Conservation (phyloP, 306 rosid genomes). For the Ammopiptanthus mongolicus region DNA sequence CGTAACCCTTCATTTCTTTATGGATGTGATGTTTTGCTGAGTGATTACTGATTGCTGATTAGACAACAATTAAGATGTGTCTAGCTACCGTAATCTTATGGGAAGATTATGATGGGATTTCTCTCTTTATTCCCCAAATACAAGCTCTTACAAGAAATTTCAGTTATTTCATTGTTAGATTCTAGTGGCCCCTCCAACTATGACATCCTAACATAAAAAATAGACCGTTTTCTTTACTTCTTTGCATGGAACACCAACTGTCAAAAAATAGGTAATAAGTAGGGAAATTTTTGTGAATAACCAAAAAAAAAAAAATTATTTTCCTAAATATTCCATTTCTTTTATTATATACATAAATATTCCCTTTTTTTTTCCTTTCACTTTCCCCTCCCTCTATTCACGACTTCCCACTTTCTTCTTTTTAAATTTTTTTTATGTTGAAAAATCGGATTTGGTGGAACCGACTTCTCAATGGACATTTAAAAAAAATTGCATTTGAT, state of each 20-base stretch:
- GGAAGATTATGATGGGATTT: conserved; percentile 9
- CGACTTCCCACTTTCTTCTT: too few species aligned
- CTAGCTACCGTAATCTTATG: conserved; percentile 3
- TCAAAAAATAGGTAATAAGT: background rate
- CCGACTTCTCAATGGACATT: too few species aligned
- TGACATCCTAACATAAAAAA: conserved; percentile 41
- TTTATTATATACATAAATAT: too few species aligned
- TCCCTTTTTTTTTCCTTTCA: too few species aligned
- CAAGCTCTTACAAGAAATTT: conserved; percentile 10
- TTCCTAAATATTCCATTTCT: too few species aligned
- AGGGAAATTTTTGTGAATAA: too few species aligned
- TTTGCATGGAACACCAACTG: background rate
- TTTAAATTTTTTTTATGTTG: too few species aligned
- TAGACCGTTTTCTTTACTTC: background rate
- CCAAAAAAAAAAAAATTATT: too few species aligned
- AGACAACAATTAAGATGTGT: conserved; percentile 12
- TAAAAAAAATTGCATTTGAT: too few species aligned
- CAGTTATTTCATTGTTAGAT: conserved; percentile 18
- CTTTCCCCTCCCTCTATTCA: too few species aligned
- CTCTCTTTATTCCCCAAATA: background rate
- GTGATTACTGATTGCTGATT: background rate
- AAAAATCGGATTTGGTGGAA: too few species aligned
- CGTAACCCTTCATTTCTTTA: conserved; percentile 5
- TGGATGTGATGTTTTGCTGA: conserved; percentile 15
- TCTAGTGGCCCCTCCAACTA: conserved; percentile 23